Evolutionary conservation across 2,329 filamentous ascomycete genomes (phyloP), one percentile per base, ranked within the genome.

Genomic region (Monosporascus sp.): DNA sequence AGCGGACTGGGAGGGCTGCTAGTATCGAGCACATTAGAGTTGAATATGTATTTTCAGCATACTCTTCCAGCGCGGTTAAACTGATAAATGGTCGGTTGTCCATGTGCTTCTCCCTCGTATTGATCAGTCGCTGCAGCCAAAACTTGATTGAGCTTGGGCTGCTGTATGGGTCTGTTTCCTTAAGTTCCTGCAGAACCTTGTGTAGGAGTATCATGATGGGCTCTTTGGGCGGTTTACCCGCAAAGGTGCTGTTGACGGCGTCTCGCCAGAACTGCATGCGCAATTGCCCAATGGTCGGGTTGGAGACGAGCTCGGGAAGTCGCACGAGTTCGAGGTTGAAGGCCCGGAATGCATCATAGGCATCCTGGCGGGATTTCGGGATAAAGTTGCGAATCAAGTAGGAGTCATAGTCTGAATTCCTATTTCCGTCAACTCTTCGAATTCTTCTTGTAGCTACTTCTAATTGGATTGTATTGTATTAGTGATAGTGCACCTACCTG

Each of bases 221-320:
- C 68, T 99, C 92, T 65, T 91, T 90, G 1, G 92, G 91, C 1
- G 94, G 92, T 0, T 78, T 76, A 35, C 88, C 88, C 2, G 87
- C 79, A 55, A 97, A 87, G 1, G 89, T 88, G 56, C 87, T 86
- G 51, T 87, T 81, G 50, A 99, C 76, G 5, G 89, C 85, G 62
- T 97, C 92, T 49, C 89, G 84, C 89, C 94, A 97, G 76, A 97
- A 97, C 70, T 96, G 90, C 72, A 96, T 87, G 59, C 94, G 90
- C 79, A 97, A 85, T 50, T 86, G 79, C 49, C 90, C 93, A 56
- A 97, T 89, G 4, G 87, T 87, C n/a, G 89, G 84, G 56, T 88
- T 94, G 47, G 89, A 94, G 20, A 94, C 92, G 14, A 89, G 85
- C 72, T 97, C 93, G 53, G 94, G 90, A 57, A 97, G 88, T 53